Percentiles rank a stretch among this genome's conserved stretches.
Evolutionary conservation across 2,329 filamentous ascomycete species (phyloP).

Genomic region (Ophiosphaerella herpotricha): DNA sequence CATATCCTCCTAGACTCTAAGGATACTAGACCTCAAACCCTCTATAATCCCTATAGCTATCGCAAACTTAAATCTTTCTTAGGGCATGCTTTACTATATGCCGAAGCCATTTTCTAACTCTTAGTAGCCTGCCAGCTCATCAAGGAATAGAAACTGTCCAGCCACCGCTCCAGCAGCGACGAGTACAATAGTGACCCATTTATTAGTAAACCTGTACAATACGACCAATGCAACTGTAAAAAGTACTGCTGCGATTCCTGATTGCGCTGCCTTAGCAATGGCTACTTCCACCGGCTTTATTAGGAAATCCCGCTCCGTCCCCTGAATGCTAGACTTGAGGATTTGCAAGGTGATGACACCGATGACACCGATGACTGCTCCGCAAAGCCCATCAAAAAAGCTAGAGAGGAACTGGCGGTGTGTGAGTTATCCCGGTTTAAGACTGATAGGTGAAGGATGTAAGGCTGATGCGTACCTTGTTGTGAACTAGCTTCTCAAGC

Average conservation of each 20-base stretch:
- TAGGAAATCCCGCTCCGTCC: slow-evolving; percentile 13
- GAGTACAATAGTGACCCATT: slow-evolving; percentile 32
- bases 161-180: slow-evolving; percentile 29
- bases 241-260: slow-evolving; percentile 31
- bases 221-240: slow-evolving; percentile 30
- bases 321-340: slow-evolving; percentile 34
- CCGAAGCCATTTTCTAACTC: not conserved
- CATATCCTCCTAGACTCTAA: no score
- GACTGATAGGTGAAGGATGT: not conserved
- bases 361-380: slow-evolving; percentile 39
- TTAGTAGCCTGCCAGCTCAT: slow-evolving; percentile 5
- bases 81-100: no score
- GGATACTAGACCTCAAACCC: no score
- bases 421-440: slow-evolving; percentile 8
- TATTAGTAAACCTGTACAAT: slow-evolving; percentile 37
- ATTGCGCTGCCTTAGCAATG: slow-evolving; percentile 18
- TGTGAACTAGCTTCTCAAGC: no score
- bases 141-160: slow-evolving; percentile 36
- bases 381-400: slow-evolving; percentile 43
- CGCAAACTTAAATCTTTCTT: no score
- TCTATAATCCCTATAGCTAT: no score
- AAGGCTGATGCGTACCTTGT: no score
- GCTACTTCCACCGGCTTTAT: slow-evolving; percentile 11
- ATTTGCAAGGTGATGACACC: slow-evolving; percentile 37
- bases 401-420: slow-evolving; percentile 32